These are phyloP conservation scores for Clitoria ternatea DNA, from an alignment of 306 rosid species.

Conservation along the genomic window DNA sequence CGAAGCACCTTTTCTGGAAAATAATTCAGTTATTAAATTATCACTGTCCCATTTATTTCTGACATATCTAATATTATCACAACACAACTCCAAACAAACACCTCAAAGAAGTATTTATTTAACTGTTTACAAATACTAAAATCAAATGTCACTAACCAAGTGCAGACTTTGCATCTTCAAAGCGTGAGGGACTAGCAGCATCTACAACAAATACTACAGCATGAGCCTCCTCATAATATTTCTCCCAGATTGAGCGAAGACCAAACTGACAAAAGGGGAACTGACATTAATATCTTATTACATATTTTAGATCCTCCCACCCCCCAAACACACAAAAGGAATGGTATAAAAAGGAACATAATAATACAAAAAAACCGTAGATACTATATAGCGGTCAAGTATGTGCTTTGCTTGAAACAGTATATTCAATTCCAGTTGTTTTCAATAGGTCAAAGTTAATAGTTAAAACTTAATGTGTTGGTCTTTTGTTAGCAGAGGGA, in stretches of 20 bases:
- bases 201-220: slow-evolving; percentile 91
- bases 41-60: slow-evolving; percentile 12
- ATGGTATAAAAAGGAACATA: slow-evolving; percentile 5
- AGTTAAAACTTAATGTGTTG: too few relatives aligned
- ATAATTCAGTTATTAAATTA: slow-evolving; percentile 31
- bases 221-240: slow-evolving; percentile 95
- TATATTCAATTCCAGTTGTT: slow-evolving; percentile 18
- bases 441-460: too few relatives aligned
- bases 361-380: slow-evolving; percentile 7
- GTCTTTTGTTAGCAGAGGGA: too few relatives aligned
- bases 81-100: slow-evolving; percentile 17
- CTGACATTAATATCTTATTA: slow-evolving; percentile 25
- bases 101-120: background rate
- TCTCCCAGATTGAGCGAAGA: slow-evolving; percentile 99
- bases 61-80: background rate
- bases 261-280: slow-evolving; percentile 60
- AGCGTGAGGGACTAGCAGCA: slow-evolving; percentile 79
- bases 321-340: background rate
- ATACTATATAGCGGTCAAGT: background rate
- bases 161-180: slow-evolving; percentile 96
- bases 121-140: slow-evolving; percentile 4
- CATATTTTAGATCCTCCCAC: slow-evolving; percentile 13
- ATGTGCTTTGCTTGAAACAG: slow-evolving; percentile 8
- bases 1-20: slow-evolving; percentile 87
- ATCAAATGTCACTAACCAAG: slow-evolving; percentile 64